Conservation (phyloP, 345 rosid species). For the Litchi chinensis region DNA sequence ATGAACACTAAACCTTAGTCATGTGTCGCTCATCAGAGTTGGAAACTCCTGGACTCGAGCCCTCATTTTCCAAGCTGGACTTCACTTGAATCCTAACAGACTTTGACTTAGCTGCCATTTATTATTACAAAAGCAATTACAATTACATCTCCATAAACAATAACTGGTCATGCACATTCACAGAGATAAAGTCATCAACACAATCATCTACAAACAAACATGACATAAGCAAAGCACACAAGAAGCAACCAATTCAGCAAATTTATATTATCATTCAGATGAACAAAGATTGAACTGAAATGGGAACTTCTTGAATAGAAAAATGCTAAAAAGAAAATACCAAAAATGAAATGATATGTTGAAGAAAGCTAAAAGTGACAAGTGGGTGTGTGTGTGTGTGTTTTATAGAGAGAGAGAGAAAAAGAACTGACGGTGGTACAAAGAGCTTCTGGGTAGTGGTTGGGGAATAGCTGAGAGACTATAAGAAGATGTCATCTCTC, state of each 20-base stretch:
- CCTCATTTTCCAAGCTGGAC: slow-evolving; percentile 37
- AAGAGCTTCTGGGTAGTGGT: slow-evolving; percentile 21
- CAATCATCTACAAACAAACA: not conserved
- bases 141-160: not conserved
- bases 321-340: not conserved
- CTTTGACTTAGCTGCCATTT: slow-evolving; percentile 28
- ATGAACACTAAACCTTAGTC: slow-evolving; percentile 31
- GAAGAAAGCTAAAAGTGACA: not conserved
- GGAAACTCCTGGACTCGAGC: slow-evolving; percentile 22
- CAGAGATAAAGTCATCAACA: not conserved
- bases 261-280: not conserved
- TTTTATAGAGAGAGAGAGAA: slow-evolving; percentile 20
- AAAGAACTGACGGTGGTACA: slow-evolving; percentile 35
- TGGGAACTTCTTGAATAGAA: not conserved
- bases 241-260: not conserved
- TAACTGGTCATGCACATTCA: not conserved
- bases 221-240: not conserved
- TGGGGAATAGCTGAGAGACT: slow-evolving; percentile 36
- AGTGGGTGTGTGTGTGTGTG: too few relatives aligned
- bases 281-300: slow-evolving; percentile 1
- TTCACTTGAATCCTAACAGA: slow-evolving; percentile 38
- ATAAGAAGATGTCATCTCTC: slow-evolving; percentile 33
- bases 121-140: slow-evolving; percentile 2
- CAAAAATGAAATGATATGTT: not conserved
- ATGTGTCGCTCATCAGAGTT: slow-evolving; percentile 28